A percentile compares a stretch with the other conserved stretches of the same genome.
Conservation (phyloP, 2,329 filamentous ascomycete species). For the Penicillium verrucosum region DNA sequence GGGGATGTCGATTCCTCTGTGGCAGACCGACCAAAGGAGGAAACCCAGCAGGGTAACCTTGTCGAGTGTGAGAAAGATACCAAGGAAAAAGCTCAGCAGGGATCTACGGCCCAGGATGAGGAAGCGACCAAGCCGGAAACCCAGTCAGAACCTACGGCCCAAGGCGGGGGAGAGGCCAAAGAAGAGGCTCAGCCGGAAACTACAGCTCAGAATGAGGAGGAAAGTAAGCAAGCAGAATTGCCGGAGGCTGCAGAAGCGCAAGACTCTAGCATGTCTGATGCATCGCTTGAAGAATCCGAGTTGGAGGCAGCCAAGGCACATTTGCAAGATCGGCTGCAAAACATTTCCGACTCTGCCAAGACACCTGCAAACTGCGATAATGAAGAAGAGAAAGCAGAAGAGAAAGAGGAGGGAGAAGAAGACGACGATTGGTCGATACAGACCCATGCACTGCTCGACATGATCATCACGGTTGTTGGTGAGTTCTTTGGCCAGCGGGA, state of each 20-base stretch:
- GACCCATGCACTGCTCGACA: slow-evolving; percentile 72
- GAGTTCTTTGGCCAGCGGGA: slow-evolving; percentile 90
- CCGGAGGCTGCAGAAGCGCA: neutral
- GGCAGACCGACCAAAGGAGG: neutral
- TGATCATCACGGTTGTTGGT: slow-evolving; percentile 83
- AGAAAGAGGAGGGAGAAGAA: slow-evolving; percentile 13
- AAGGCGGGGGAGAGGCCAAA: neutral
- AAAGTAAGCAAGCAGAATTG: neutral
- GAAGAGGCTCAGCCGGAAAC: neutral
- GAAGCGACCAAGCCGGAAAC: neutral
- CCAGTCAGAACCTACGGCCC: neutral
- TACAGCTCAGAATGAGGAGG: neutral
- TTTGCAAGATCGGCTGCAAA: slow-evolving; percentile 41
- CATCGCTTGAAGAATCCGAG: slow-evolving; percentile 16
- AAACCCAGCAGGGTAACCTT: neutral
- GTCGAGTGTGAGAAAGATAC: neutral
- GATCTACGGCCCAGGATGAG: neutral
- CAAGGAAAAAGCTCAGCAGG: neutral
- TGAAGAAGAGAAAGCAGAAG: slow-evolving; percentile 18
- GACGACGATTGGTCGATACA: slow-evolving; percentile 26
- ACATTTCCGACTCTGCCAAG: neutral
- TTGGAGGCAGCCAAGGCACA: slow-evolving; percentile 52
- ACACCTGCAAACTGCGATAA: neutral
- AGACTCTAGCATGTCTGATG: slow-evolving; percentile 19
- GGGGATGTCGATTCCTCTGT: slow-evolving; percentile 16